These are phyloP conservation scores for Auricularia heimuer DNA, from an alignment of 768 basidiomycete genomes.

Conservation along the genomic window DNA sequence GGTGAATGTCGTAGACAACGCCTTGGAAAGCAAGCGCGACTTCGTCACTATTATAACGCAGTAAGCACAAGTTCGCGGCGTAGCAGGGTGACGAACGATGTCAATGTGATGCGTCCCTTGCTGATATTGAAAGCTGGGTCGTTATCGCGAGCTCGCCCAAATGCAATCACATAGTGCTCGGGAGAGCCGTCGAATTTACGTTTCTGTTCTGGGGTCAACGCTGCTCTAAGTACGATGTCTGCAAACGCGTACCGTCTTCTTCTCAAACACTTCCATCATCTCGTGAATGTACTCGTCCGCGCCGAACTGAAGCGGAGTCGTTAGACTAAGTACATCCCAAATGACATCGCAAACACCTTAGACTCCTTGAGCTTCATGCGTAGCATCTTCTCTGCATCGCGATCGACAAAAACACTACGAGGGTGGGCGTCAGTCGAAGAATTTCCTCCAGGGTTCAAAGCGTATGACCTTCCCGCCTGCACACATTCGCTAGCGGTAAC, in stretches of 20 bases:
- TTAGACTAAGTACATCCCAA: too few relatives aligned
- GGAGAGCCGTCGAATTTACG: conserved; percentile 5
- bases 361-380: conserved; percentile 2
- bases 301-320: not conserved
- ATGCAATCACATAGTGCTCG: conserved; percentile 3
- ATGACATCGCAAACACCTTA: not conserved
- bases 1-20: not conserved
- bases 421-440: too few relatives aligned
- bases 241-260: not conserved
- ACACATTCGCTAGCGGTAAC: conserved; percentile 6
- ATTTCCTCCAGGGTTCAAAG: too few relatives aligned
- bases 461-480: conserved; percentile 1
- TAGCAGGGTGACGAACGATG: not conserved
- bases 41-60: not conserved
- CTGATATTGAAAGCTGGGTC: conserved; percentile 2
- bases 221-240: not conserved
- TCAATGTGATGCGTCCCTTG: conserved; percentile 1
- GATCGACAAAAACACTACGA: not conserved
- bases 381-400: conserved; percentile 1
- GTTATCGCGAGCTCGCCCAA: conserved; percentile 6
- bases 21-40: not conserved
- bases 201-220: not conserved
- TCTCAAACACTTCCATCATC: conserved; percentile 6
- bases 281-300: conserved; percentile 3
- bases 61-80: too few relatives aligned